Conservation (phyloP, 257 asterid species). For the Ophiorrhiza pumila region DNA sequence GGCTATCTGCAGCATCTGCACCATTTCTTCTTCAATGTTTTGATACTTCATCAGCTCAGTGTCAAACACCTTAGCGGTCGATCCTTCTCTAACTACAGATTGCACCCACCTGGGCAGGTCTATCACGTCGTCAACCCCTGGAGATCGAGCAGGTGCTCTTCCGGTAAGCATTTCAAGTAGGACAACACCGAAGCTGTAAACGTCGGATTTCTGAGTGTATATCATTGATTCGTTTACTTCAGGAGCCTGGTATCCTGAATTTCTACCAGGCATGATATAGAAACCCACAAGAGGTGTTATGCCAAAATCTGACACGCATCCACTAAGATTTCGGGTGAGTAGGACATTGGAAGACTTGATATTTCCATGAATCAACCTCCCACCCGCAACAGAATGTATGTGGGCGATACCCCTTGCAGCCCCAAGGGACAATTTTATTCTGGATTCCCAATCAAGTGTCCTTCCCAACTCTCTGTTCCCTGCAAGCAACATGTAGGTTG, state of each 20-base stretch:
- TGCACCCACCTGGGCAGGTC: constrained; percentile 96
- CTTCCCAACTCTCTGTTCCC: constrained; percentile 56
- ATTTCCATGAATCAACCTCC: constrained; percentile 81
- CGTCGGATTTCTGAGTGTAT: constrained; percentile 79
- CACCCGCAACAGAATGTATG: constrained; percentile 61
- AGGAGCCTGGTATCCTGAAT: constrained; percentile 79
- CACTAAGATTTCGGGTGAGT: constrained; percentile 58
- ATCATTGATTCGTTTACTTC: constrained; percentile 70
- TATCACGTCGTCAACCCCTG: constrained; percentile 61
- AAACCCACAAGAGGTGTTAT: constrained; percentile 73
- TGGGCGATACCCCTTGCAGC: constrained; percentile 87
- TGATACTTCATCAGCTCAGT: constrained; percentile 64
- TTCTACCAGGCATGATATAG: constrained; percentile 52
- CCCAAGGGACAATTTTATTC: constrained; percentile 71
- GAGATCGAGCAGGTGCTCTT: constrained; percentile 66
- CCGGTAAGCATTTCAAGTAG: constrained; percentile 92
- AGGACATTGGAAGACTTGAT: constrained; percentile 78
- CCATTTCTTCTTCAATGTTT: constrained; percentile 86
- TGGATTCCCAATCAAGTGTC: constrained; percentile 75
- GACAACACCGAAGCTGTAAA: constrained; percentile 85
- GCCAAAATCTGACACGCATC: constrained; percentile 74
- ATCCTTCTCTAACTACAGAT: constrained; percentile 88
- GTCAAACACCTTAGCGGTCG: constrained; percentile 94
- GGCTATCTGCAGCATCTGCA: constrained; percentile 86
- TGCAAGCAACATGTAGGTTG: constrained; percentile 22